Percentiles rank a stretch among this genome's conserved stretches.
These are phyloP conservation scores for Iberis amara DNA, from an alignment of 441 rosid genomes.

Conservation along the genomic window DNA sequence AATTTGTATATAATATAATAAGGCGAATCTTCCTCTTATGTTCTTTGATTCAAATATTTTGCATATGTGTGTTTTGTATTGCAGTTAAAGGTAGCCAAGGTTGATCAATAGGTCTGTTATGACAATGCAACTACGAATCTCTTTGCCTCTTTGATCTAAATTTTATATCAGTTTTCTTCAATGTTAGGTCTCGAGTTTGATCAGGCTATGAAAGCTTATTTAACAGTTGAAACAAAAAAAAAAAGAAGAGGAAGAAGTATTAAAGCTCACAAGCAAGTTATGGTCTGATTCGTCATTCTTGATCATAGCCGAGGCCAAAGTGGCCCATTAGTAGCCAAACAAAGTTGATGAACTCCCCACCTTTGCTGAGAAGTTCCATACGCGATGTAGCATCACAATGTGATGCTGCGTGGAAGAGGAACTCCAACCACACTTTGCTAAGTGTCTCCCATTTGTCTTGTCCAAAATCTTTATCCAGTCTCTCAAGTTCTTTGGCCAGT, in stretches of 20 bases:
- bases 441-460: conserved; percentile 17
- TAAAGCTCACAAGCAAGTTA: too few relatives aligned
- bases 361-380: conserved; percentile 27
- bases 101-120: too few relatives aligned
- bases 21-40: not conserved
- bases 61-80: not conserved
- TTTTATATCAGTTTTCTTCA: too few relatives aligned
- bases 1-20: too few relatives aligned
- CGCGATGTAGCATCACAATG: conserved; percentile 22
- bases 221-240: too few relatives aligned
- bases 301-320: conserved; percentile 28
- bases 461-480: not conserved
- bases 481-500: conserved; percentile 17
- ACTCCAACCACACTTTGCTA: conserved; percentile 34
- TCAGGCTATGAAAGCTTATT: not conserved
- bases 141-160: too few relatives aligned
- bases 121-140: too few relatives aligned
- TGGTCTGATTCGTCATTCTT: conserved; percentile 36
- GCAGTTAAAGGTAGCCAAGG: conserved; percentile 2
- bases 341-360: conserved; percentile 32
- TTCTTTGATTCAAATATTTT: not conserved
- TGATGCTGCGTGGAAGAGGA: conserved; percentile 26
- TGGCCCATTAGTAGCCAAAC: conserved; percentile 31
- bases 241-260: too few relatives aligned
- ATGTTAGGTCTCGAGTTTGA: too few relatives aligned